phyloP scores from a whole-genome alignment of 176 grass and related monocot genomes.

The Tillandsia leiboldiana region DNA sequence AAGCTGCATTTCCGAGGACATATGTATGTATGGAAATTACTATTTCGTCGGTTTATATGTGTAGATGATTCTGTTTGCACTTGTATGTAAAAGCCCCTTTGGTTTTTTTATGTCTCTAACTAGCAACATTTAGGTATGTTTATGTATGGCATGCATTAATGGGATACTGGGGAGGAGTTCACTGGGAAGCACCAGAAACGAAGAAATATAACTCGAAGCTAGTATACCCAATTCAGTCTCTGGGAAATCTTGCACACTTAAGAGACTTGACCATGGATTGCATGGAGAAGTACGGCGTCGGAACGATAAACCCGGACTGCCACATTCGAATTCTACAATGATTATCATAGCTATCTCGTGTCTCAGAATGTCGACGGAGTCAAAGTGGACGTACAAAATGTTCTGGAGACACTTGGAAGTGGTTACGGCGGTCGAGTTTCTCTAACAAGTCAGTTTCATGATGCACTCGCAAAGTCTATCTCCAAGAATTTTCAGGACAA shows the following conservation, averaged over 20 bases:
- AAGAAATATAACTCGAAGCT: conserved; percentile 25
- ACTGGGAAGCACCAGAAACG: conserved; percentile 14
- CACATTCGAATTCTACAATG: conserved; percentile 16
- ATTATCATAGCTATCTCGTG: conserved; percentile 22
- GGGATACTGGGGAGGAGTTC: conserved; percentile 30
- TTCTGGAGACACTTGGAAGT: conserved; percentile 16
- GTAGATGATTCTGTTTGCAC: no score
- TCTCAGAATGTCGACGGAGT: conserved; percentile 23
- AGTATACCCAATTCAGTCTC: conserved; percentile 21
- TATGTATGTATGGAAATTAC: no score
- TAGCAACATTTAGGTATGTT: conserved; percentile 13
- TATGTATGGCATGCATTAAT: conserved; percentile 24
- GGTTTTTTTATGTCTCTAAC: background rate
- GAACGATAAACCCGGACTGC: conserved; percentile 15
- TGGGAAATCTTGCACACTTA: conserved; percentile 19
- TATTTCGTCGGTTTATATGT: no score
- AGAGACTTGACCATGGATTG: conserved; percentile 25
- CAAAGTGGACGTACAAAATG: conserved; percentile 27
- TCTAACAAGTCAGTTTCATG: conserved; percentile 11
- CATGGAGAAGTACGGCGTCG: conserved; percentile 26
- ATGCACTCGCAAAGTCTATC: conserved; percentile 17
- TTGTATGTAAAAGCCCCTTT: no score
- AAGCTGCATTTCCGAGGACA: no score
- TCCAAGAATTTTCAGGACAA: conserved; percentile 21
- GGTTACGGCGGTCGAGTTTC: conserved; percentile 14